Base-by-base conservation (phyloP, 1,284 basidiomycete species). In the Trametes versicolor region DNA sequence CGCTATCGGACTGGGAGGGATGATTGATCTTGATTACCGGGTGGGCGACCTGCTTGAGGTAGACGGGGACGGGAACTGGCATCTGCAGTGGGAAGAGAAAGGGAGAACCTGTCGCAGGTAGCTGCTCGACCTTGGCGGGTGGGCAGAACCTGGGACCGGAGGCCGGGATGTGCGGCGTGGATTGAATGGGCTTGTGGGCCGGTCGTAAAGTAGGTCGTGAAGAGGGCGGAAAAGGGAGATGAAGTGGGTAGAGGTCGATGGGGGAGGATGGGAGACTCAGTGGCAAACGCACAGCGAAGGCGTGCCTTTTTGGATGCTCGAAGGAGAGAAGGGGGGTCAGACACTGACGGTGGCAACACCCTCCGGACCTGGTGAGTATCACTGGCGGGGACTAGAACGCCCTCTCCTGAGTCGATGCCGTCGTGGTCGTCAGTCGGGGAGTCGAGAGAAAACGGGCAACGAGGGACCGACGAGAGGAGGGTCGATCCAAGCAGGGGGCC, bases 231-330 rank as follows among this genome's bases (percentile, higher is more conserved):
- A 74, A 73, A 71, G 74, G 73, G 73, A 70, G 75, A 68, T 74
- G 76, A 74, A 76, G 80, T 73, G 74, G 71, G 76, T 69, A 69
- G 66, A 67, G 69, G 56, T 66, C 64, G 66, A 71, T 72, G 70
- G 70, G 63, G 60, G 29, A n/a, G 61, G 61, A 57, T 62, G 61
- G 60, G 67, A 64, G 70, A 71, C 72, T 71, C 70, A 74, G 77
- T 90, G 91, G 91, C 91, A 82, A 83, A 93, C 91, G 91, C 92
- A 83, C 91, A 93, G 83, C 89, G 84, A 93, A 93, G 91, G 92
- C 91, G 91, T 93, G 91, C 92, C 91, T 92, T 93, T 93, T 93
- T 75, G 73, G 75, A 74, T 74, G 72, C 71, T 74, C 72, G 71
- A 70, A 53, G 67, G 61, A 64, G 72, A 75, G 76, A 76, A 79